phyloP scores from a whole-genome alignment of 129 eudicot species.

The Escallonia herrerae region DNA sequence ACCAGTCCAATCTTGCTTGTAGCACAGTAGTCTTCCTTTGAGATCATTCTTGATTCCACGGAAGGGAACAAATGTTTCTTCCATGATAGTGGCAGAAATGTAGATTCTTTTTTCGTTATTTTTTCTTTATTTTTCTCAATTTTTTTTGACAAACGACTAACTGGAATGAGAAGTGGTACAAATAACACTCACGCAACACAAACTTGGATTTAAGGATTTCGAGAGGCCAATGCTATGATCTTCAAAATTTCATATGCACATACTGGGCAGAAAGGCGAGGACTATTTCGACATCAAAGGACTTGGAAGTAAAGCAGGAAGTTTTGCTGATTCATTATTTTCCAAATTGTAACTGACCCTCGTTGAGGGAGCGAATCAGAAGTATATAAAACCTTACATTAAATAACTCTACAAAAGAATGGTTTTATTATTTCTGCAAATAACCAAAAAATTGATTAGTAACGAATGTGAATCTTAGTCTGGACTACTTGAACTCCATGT shows the following conservation, averaged over 20 bases:
- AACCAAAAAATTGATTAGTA: conserved; percentile 35
- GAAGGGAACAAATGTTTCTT: conserved; percentile 92
- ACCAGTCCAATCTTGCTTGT: conserved; percentile 93
- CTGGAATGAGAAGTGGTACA: conserved; percentile 4
- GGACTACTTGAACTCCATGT: conserved; percentile 49
- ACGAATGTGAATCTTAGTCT: conserved; percentile 20
- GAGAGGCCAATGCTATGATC: conserved; percentile 53
- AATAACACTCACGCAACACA: conserved; percentile 8
- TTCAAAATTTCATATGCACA: conserved; percentile 32
- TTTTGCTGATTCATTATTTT: conserved; percentile 13
- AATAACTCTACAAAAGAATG: conserved; percentile 27
- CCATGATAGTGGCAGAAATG: conserved; percentile 37
- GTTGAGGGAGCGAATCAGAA: conserved; percentile 36
- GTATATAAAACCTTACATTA: conserved; percentile 37
- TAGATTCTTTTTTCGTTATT: not conserved
- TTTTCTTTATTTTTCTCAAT: not conserved
- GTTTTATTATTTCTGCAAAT: conserved; percentile 19
- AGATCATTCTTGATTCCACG: conserved; percentile 98
- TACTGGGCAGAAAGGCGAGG: conserved; percentile 32
- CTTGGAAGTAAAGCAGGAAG: conserved; percentile 19
- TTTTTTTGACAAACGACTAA: conserved; percentile 10
- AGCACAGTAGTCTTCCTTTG: conserved; percentile 81
- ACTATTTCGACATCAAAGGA: conserved; percentile 22
- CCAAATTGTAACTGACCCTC: conserved; percentile 23
- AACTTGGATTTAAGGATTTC: conserved; percentile 30